Conservation (phyloP, 2,329 filamentous ascomycete genomes). For the Curvularia verruculosa region DNA sequence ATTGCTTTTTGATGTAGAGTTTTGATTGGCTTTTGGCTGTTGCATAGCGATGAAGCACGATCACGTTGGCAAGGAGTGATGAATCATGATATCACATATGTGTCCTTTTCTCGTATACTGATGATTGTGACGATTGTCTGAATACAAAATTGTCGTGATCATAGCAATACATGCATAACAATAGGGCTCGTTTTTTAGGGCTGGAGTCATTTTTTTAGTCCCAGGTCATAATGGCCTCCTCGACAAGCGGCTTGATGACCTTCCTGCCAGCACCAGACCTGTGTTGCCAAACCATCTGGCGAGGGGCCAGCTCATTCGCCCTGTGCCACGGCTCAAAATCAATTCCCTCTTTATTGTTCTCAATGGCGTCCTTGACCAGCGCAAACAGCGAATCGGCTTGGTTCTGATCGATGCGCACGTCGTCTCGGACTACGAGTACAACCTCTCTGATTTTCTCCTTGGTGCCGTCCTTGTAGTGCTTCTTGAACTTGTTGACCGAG, state of each 20-base stretch:
- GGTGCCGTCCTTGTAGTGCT: conserved; percentile 47
- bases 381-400: conserved; percentile 54
- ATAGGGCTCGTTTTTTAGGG: not conserved
- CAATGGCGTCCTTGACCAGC: conserved; percentile 51
- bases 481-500: conserved; percentile 56
- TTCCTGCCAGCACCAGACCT: conserved; percentile 51
- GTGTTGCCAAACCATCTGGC: conserved; percentile 58
- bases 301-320: conserved; percentile 48
- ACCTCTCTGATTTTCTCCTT: conserved; percentile 57
- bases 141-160: not conserved
- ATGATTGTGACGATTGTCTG: too few species aligned
- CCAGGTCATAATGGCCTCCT: conserved; percentile 53
- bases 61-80: conserved; percentile 4
- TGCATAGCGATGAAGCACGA: conserved; percentile 2
- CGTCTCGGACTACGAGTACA: conserved; percentile 53
- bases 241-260: conserved; percentile 54
- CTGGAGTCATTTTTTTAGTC: too few species aligned
- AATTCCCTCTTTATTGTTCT: conserved; percentile 47
- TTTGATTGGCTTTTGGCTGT: not conserved
- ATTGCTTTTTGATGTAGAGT: too few species aligned
- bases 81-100: conserved; percentile 4
- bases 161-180: not conserved
- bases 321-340: conserved; percentile 54
- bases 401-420: conserved; percentile 53
- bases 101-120: not conserved